These are phyloP conservation scores for Rubroshorea leprosula DNA, from an alignment of 345 rosid species.

Conservation along the genomic window DNA sequence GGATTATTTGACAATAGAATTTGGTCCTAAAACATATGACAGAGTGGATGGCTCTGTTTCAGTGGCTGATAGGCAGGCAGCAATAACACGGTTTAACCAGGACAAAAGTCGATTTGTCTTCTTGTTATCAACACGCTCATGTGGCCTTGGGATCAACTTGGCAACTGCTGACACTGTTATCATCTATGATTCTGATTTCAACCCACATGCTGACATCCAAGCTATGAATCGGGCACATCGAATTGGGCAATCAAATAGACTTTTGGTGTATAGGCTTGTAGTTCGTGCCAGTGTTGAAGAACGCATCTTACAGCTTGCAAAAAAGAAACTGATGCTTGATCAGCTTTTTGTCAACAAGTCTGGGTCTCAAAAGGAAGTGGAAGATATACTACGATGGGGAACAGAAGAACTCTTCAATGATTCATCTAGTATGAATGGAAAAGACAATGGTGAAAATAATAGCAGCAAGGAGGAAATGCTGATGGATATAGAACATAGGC, in stretches of 20 bases:
- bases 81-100: slow-evolving; percentile 90
- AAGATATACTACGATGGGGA: slow-evolving; percentile 99
- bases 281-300: slow-evolving; percentile 99
- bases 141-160: slow-evolving; percentile 99
- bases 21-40: slow-evolving; percentile 96
- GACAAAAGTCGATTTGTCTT: slow-evolving; percentile 96
- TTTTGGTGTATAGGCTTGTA: slow-evolving; percentile 95
- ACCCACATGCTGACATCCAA: slow-evolving; percentile 99
- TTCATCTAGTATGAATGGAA: slow-evolving; percentile 49
- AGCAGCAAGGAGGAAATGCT: slow-evolving; percentile 44
- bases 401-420: slow-evolving; percentile 92
- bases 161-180: slow-evolving; percentile 97
- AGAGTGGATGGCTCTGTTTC: slow-evolving; percentile 99
- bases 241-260: slow-evolving; percentile 93
- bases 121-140: slow-evolving; percentile 93
- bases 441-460: slow-evolving; percentile 63
- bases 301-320: slow-evolving; percentile 98
- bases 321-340: slow-evolving; percentile 97
- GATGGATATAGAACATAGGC: slow-evolving; percentile 71
- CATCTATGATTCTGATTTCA: slow-evolving; percentile 98
- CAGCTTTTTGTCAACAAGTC: slow-evolving; percentile 99
- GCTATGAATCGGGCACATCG: slow-evolving; percentile 99
- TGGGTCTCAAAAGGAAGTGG: slow-evolving; percentile 98
- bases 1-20: slow-evolving; percentile 88
- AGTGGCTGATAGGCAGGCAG: slow-evolving; percentile 91